These are phyloP conservation scores for Golubevia sp. DNA, from an alignment of 1,284 basidiomycete genomes.

Conservation along the genomic window DNA sequence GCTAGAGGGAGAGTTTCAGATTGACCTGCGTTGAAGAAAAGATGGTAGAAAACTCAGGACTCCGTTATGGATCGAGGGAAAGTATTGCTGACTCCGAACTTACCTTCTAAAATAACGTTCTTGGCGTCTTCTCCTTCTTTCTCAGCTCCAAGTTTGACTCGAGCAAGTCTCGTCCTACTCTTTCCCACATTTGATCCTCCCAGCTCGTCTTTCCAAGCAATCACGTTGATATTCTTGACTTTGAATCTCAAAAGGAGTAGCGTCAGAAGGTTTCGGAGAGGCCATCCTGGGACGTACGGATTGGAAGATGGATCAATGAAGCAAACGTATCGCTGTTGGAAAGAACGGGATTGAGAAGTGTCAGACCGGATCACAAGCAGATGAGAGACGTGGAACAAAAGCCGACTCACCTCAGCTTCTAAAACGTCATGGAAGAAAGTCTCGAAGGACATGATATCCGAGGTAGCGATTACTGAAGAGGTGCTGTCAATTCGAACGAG, in stretches of 20 bases:
- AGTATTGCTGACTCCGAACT: not conserved
- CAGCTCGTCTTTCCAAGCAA: conserved; percentile 50
- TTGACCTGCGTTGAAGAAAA: not conserved
- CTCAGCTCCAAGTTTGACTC: conserved; percentile 4
- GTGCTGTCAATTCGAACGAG: conserved; percentile 1
- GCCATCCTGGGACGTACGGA: conserved; percentile 84
- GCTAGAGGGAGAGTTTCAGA: conserved; percentile 10
- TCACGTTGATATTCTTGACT: conserved; percentile 65
- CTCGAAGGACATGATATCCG: not conserved
- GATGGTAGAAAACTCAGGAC: not conserved
- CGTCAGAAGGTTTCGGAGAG: conserved; percentile 85
- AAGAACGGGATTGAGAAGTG: not conserved
- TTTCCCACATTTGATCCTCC: not conserved
- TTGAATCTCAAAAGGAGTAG: conserved; percentile 63
- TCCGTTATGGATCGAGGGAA: not conserved
- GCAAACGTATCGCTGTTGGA: conserved; percentile 9
- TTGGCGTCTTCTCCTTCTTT: not conserved
- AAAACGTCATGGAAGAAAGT: not conserved
- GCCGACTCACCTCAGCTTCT: conserved; percentile 2
- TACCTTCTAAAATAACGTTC: conserved; percentile 2
- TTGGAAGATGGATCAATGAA: conserved; percentile 88
- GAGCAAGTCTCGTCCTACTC: not conserved
- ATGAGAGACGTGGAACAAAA: not conserved
- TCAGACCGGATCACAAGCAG: not conserved
- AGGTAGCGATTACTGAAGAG: not conserved